These are phyloP conservation scores for Saccharum hybrid DNA, from an alignment of 202 grass and related monocot genomes.

Conservation along the genomic window DNA sequence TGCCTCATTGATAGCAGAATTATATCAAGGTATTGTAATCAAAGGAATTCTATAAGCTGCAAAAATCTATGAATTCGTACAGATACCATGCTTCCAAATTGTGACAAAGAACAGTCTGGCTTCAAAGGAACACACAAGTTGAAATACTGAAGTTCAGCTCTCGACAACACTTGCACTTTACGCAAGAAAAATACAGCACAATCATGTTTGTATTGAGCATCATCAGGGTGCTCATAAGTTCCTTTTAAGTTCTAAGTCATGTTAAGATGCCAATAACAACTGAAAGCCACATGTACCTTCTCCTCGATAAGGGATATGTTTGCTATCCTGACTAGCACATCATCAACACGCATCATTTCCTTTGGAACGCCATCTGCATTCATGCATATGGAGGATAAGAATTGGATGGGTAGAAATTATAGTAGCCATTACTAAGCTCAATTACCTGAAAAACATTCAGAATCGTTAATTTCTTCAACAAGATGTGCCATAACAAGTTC, in stretches of 20 bases:
- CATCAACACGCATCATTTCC: slow-evolving; percentile 80
- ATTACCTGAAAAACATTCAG: slow-evolving; percentile 74
- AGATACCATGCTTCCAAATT: slow-evolving; percentile 27
- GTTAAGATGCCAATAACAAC: slow-evolving; percentile 32
- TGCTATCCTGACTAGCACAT: slow-evolving; percentile 80
- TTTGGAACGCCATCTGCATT: slow-evolving; percentile 93
- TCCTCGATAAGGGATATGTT: slow-evolving; percentile 87
- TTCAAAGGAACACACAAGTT: slow-evolving; percentile 14
- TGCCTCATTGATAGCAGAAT: slow-evolving; percentile 38
- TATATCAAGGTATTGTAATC: background rate
- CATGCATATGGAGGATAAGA: slow-evolving; percentile 41
- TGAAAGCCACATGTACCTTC: slow-evolving; percentile 68
- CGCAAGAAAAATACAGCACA: background rate
- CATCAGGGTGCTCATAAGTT: slow-evolving; percentile 5
- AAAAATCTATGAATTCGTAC: slow-evolving; percentile 28
- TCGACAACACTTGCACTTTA: background rate
- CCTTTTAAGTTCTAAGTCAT: slow-evolving; percentile 12
- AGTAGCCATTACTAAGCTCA: slow-evolving; percentile 31
- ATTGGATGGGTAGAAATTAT: slow-evolving; percentile 35
- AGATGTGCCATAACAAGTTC: slow-evolving; percentile 89
- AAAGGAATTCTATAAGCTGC: slow-evolving; percentile 11
- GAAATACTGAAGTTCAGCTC: slow-evolving; percentile 4
- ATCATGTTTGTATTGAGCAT: slow-evolving; percentile 25
- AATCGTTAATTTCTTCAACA: slow-evolving; percentile 74
- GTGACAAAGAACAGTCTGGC: slow-evolving; percentile 28